A percentile compares a stretch with the other conserved stretches of the same genome.
Conservation (phyloP, 371 early-diverging fungal species). For the Mucor circinelloides region DNA sequence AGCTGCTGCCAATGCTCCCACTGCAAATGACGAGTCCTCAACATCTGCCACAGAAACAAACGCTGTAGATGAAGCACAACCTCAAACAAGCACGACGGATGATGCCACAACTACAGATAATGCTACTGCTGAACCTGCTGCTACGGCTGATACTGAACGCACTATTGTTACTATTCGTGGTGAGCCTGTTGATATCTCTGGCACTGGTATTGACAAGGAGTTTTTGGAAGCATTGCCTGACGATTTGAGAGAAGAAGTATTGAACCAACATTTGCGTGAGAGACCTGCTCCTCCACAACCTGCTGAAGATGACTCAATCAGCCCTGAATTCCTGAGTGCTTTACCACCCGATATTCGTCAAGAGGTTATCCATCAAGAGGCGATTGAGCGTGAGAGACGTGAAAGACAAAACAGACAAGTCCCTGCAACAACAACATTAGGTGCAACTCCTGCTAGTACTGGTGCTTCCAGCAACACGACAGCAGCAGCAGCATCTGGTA, state of each 20-base stretch:
- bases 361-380: constrained; percentile 73
- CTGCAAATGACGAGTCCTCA: constrained; percentile 26
- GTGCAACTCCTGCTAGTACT: not conserved
- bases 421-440: constrained; percentile 24
- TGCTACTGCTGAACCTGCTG: not conserved
- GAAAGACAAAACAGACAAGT: constrained; percentile 42
- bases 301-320: constrained; percentile 55
- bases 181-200: constrained; percentile 84
- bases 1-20: constrained; percentile 8
- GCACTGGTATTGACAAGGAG: constrained; percentile 92
- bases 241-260: constrained; percentile 91
- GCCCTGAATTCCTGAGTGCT: constrained; percentile 78
- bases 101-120: constrained; percentile 84
- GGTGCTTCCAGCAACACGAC: not conserved
- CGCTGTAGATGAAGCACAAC: constrained; percentile 52
- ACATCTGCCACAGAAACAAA: constrained; percentile 15
- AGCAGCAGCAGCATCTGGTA: constrained; percentile 1
- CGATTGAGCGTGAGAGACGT: constrained; percentile 58
- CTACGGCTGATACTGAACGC: constrained; percentile 14
- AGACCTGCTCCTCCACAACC: constrained; percentile 20
- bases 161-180: constrained; percentile 57
- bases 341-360: constrained; percentile 82
- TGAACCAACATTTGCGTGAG: constrained; percentile 64
- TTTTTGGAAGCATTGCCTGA: constrained; percentile 96
- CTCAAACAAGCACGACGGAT: constrained; percentile 79